Conservation (phyloP, 2,329 filamentous ascomycete species). For the Verticillium isaacii region DNA sequence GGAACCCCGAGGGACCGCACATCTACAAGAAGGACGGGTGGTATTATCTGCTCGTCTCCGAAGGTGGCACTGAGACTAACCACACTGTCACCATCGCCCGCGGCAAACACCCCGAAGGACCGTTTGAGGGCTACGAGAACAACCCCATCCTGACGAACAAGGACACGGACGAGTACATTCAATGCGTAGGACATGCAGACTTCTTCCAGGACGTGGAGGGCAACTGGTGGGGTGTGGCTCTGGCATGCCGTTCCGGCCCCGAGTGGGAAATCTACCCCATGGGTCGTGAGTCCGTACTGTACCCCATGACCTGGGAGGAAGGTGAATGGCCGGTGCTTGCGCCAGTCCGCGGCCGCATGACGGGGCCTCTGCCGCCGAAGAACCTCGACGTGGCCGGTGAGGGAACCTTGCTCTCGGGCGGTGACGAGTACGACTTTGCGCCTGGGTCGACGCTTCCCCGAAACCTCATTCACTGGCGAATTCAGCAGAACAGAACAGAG, state of each 20-base stretch:
- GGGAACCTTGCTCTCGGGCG: slow-evolving; percentile 35
- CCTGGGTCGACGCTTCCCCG: slow-evolving; percentile 38
- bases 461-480: slow-evolving; percentile 54
- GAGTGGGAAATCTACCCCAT: slow-evolving; percentile 33
- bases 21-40: slow-evolving; percentile 45
- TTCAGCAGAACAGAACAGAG: slow-evolving; percentile 30
- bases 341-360: slow-evolving; percentile 21
- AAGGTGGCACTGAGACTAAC: slow-evolving; percentile 43
- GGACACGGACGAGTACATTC: slow-evolving; percentile 39
- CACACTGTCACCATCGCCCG: slow-evolving; percentile 46
- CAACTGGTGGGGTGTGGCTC: slow-evolving; percentile 36
- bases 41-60: slow-evolving; percentile 49
- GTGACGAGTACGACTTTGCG: slow-evolving; percentile 41
- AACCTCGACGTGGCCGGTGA: slow-evolving; percentile 22
- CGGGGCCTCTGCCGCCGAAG: slow-evolving; percentile 30
- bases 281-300: slow-evolving; percentile 38
- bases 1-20: slow-evolving; percentile 47
- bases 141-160: slow-evolving; percentile 43
- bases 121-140: slow-evolving; percentile 33
- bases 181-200: slow-evolving; percentile 53
- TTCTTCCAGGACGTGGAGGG: slow-evolving; percentile 43
- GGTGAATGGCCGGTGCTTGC: slow-evolving; percentile 26
- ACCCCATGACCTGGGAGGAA: slow-evolving; percentile 29
- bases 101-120: slow-evolving; percentile 33
- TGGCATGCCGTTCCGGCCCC: slow-evolving; percentile 33